phyloP scores from a whole-genome alignment of 116 monocot genomes.

The Thalassia testudinum region DNA sequence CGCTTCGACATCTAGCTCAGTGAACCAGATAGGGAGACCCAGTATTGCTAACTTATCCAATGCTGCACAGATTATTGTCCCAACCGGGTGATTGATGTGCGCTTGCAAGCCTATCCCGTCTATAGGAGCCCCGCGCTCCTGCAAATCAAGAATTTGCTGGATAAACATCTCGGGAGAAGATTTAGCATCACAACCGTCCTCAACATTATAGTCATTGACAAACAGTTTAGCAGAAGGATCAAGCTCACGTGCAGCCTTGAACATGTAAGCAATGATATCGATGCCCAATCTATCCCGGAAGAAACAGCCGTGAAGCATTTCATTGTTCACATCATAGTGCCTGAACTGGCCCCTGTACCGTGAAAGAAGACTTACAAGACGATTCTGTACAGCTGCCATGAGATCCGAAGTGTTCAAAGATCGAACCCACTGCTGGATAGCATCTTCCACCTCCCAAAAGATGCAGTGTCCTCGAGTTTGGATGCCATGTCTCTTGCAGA shows the following conservation, averaged over 20 bases:
- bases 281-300: constrained; percentile 45
- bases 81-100: constrained; percentile 60
- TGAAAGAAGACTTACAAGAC: constrained; percentile 28
- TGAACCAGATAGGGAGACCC: constrained; percentile 81
- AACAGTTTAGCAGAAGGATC: constrained; percentile 65
- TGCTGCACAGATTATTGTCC: constrained; percentile 49
- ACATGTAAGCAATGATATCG: constrained; percentile 68
- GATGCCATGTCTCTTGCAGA: constrained; percentile 49
- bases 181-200: constrained; percentile 68
- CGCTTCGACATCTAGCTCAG: constrained; percentile 58
- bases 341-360: constrained; percentile 49
- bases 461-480: constrained; percentile 60
- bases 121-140: constrained; percentile 49
- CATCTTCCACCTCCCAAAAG: constrained; percentile 79
- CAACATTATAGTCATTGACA: constrained; percentile 83
- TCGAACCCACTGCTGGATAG: constrained; percentile 60
- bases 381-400: constrained; percentile 41
- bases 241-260: constrained; percentile 35
- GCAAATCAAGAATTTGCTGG: constrained; percentile 55
- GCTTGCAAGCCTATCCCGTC: constrained; percentile 69
- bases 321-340: constrained; percentile 89
- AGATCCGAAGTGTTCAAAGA: constrained; percentile 31
- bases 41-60: constrained; percentile 56
- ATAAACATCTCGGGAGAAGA: constrained; percentile 61
- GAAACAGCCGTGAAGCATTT: constrained; percentile 94